Conservation (phyloP, 2,329 filamentous ascomycete species). For the Cercospora brassicicola region DNA sequence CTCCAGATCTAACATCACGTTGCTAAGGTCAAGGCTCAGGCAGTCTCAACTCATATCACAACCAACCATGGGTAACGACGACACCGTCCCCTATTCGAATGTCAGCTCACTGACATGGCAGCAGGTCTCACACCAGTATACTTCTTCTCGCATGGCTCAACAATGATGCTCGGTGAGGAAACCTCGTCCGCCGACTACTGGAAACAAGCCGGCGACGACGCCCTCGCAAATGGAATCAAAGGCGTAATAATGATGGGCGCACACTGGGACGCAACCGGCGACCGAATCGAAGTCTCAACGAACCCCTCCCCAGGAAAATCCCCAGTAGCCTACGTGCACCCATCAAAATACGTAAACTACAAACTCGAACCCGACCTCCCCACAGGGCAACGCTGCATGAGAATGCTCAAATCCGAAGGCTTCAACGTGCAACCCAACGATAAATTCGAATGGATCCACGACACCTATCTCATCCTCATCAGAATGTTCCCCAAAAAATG, state of each 20-base stretch:
- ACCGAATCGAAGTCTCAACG: constrained; percentile 60
- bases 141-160: constrained; percentile 70
- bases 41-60: neutral
- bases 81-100: neutral
- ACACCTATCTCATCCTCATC: constrained; percentile 67
- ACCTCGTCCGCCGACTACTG: constrained; percentile 63
- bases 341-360: constrained; percentile 64
- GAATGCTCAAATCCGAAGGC: constrained; percentile 53
- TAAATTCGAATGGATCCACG: constrained; percentile 70
- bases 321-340: constrained; percentile 66
- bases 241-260: constrained; percentile 69
- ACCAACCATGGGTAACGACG: neutral
- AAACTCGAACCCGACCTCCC: constrained; percentile 60
- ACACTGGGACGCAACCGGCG: constrained; percentile 62
- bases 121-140: constrained; percentile 55
- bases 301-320: constrained; percentile 62
- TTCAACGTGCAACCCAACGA: constrained; percentile 57
- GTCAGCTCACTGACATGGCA: neutral
- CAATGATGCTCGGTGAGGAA: constrained; percentile 70
- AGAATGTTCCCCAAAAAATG: constrained; percentile 67
- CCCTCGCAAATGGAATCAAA: constrained; percentile 60
- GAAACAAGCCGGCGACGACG: constrained; percentile 65
- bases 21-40: neutral
- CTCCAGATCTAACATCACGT: neutral
- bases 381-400: constrained; percentile 53